Conservation (phyloP, 345 rosid species). For the Eucalyptus brandiana region DNA sequence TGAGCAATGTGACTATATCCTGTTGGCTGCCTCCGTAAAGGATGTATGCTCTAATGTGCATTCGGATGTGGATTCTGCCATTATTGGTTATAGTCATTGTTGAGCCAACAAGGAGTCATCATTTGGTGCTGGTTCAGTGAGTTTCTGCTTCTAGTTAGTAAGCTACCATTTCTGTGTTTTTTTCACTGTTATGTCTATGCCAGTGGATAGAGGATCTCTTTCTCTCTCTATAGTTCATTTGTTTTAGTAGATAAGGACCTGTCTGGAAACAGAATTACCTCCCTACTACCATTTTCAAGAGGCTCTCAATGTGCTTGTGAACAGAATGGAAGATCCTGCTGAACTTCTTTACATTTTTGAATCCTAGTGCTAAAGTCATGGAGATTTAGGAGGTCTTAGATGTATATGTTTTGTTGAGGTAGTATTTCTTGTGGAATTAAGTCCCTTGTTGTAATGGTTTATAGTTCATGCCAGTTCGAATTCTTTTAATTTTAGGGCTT, state of each 20-base stretch:
- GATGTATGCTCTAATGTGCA: not conserved
- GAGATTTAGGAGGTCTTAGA: not conserved
- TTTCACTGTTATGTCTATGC: not conserved
- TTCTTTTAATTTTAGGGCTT: not conserved
- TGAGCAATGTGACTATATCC: not conserved
- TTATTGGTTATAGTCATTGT: not conserved
- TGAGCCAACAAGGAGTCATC: not conserved
- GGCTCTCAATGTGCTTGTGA: not conserved
- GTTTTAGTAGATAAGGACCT: not conserved
- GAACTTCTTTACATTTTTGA: not conserved
- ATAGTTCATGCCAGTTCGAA: not conserved
- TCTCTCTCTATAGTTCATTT: not conserved
- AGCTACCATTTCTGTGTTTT: not conserved
- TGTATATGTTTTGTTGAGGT: not conserved
- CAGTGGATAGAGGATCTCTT: not conserved
- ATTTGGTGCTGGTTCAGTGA: not conserved
- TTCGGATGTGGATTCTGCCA: not conserved
- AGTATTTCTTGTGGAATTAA: not conserved
- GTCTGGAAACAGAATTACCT: not conserved
- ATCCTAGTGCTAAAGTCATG: not conserved
- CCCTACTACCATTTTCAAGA: not conserved
- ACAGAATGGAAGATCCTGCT: not conserved
- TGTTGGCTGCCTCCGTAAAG: not conserved
- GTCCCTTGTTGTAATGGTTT: not conserved
- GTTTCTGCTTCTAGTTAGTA: not conserved